Evolutionary conservation across 192 early-diverging fungal genomes (phyloP).

Genomic region (Dissophora ornata): DNA sequence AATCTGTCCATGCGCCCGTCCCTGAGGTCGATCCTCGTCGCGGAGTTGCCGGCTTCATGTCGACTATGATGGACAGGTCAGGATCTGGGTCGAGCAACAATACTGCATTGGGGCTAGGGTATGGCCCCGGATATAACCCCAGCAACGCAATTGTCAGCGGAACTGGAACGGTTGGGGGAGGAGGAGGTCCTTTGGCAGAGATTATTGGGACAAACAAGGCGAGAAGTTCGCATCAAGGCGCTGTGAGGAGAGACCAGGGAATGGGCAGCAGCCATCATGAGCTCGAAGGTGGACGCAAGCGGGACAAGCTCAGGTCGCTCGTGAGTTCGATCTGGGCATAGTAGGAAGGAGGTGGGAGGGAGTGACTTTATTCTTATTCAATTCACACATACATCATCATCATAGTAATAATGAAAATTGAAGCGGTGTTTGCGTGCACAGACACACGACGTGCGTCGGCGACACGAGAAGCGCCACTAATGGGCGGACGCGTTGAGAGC

Average conservation of each 20-base stretch:
- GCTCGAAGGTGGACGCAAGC: conserved; percentile 33
- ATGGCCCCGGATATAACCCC: conserved; percentile 17
- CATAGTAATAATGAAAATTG: too few species aligned
- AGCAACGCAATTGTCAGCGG: neutral
- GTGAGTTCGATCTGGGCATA: conserved; percentile 49
- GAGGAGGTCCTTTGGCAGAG: conserved; percentile 31
- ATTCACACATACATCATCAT: too few species aligned
- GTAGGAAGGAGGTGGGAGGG: too few species aligned
- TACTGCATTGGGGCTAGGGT: conserved; percentile 1
- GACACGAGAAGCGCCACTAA: too few species aligned
- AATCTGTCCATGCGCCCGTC: conserved; percentile 37
- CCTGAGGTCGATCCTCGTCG: conserved; percentile 40
- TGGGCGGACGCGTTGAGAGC: too few species aligned
- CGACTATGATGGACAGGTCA: conserved; percentile 40
- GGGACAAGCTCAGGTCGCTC: conserved; percentile 47
- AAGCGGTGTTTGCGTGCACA: too few species aligned
- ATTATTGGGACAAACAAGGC: conserved; percentile 25
- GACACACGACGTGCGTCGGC: too few species aligned
- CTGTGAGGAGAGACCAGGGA: conserved; percentile 5
- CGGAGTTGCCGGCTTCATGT: conserved; percentile 46
- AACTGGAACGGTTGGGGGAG: neutral
- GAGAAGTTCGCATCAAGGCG: conserved; percentile 6
- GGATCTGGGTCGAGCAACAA: conserved; percentile 13
- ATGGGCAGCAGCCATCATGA: conserved; percentile 16
- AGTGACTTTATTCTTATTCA: too few species aligned